Evolutionary conservation across 306 rosid species (phyloP).

Genomic region (Cucurbita maxima): DNA sequence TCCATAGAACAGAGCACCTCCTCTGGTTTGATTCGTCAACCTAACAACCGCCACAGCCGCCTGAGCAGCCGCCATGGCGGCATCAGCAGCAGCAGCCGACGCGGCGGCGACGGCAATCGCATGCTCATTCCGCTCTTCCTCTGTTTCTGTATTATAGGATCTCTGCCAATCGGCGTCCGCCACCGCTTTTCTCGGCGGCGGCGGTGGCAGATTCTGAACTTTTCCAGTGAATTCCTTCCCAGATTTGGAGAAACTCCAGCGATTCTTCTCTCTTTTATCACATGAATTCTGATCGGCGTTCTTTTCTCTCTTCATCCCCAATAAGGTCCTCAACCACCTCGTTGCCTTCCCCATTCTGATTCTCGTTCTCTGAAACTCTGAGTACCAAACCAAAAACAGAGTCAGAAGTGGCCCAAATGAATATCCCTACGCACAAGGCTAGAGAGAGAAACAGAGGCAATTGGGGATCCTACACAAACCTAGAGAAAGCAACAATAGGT

Average conservation of each 20-base stretch:
- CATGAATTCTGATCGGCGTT: conserved; percentile 23
- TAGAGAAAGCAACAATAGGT: neutral
- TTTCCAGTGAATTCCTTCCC: conserved; percentile 24
- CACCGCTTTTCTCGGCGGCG: neutral
- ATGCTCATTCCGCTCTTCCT: conserved; percentile 64
- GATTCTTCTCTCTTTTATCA: conserved; percentile 46
- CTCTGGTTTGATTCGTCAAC: conserved; percentile 59
- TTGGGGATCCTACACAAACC: neutral
- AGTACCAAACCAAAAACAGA: conserved; percentile 4
- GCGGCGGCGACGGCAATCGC: conserved; percentile 98
- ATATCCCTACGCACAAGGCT: neutral
- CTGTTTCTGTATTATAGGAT: conserved; percentile 49
- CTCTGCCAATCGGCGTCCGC: conserved; percentile 45
- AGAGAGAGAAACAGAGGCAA: neutral
- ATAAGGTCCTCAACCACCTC: conserved; percentile 72
- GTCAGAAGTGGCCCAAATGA: neutral
- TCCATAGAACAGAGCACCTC: conserved; percentile 28
- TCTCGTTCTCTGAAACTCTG: neutral
- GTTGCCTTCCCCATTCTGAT: conserved; percentile 40
- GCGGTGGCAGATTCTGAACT: conserved; percentile 1
- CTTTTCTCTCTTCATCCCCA: conserved; percentile 77
- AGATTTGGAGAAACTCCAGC: conserved; percentile 77
- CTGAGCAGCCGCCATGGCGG: conserved; percentile 74
- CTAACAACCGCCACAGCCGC: conserved; percentile 87
- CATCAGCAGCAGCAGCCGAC: conserved; percentile 84